These are phyloP conservation scores for Fusarium illudens DNA, from an alignment of 2,329 filamentous ascomycete species.

Conservation along the genomic window DNA sequence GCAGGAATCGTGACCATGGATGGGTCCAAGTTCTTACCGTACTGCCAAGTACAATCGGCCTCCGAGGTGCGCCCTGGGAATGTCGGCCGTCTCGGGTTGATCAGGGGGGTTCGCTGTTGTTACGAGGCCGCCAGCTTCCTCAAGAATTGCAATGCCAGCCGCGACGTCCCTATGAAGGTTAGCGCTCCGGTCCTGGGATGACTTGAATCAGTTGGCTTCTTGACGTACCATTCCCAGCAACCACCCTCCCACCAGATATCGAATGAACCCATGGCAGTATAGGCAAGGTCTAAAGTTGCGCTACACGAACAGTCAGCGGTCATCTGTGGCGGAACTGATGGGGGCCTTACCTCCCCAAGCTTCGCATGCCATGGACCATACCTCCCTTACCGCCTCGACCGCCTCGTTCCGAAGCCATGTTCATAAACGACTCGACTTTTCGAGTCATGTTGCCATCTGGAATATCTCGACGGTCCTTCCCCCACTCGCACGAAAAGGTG, in stretches of 20 bases:
- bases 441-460: slow-evolving; percentile 73
- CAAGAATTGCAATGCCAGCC: slow-evolving; percentile 75
- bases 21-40: slow-evolving; percentile 50
- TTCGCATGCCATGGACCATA: slow-evolving; percentile 81
- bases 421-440: slow-evolving; percentile 79
- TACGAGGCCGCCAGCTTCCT: slow-evolving; percentile 77
- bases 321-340: no score
- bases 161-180: slow-evolving; percentile 70
- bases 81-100: slow-evolving; percentile 61
- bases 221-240: slow-evolving; percentile 77
- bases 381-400: slow-evolving; percentile 72
- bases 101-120: slow-evolving; percentile 77
- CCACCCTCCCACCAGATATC: slow-evolving; percentile 88
- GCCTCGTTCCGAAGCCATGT: slow-evolving; percentile 74
- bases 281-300: slow-evolving; percentile 77
- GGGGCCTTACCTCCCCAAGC: slow-evolving; percentile 63
- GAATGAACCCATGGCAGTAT: slow-evolving; percentile 77
- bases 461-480: slow-evolving; percentile 75
- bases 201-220: neutral
- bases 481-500: slow-evolving; percentile 81
- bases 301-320: slow-evolving; percentile 48
- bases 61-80: slow-evolving; percentile 69
- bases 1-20: neutral
- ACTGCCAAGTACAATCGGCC: slow-evolving; percentile 77
- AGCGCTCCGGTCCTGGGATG: neutral